A percentile compares a stretch with the other conserved stretches of the same genome.
These are phyloP conservation scores for Melastoma malabathricum DNA, from an alignment of 345 rosid species.

Conservation along the genomic window DNA sequence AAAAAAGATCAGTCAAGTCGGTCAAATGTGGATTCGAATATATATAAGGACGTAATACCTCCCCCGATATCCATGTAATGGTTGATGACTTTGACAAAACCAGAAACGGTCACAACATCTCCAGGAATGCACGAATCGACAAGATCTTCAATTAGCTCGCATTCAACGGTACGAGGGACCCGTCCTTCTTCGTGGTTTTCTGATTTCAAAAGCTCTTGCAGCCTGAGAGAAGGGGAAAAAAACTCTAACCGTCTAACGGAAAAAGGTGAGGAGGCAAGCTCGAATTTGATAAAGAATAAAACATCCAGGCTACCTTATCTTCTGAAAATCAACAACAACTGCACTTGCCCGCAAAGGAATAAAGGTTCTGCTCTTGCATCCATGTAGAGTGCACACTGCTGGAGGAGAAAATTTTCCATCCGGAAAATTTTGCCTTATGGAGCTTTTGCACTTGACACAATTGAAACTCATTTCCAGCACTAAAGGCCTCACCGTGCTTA, in stretches of 20 bases:
- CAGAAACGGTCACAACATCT: constrained; percentile 94
- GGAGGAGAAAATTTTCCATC: constrained; percentile 96
- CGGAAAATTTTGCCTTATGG: constrained; percentile 44
- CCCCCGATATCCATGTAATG: constrained; percentile 94
- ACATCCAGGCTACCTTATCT: constrained; percentile 40
- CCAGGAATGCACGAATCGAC: constrained; percentile 92
- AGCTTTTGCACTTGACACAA: constrained; percentile 63
- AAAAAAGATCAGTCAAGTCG: too few species aligned
- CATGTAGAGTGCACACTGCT: constrained; percentile 44
- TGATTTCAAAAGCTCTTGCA: constrained; percentile 63
- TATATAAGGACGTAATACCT: constrained; percentile 31
- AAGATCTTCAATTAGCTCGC: constrained; percentile 87
- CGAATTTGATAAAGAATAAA: background rate
- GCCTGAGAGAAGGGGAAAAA: constrained; percentile 23
- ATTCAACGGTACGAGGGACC: constrained; percentile 94
- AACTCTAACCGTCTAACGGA: background rate
- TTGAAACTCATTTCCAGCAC: constrained; percentile 61
- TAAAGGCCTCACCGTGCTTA: constrained; percentile 77
- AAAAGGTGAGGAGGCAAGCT: background rate
- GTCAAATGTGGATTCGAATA: background rate
- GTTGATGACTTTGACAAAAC: constrained; percentile 75
- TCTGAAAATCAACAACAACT: constrained; percentile 72
- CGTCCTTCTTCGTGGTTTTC: constrained; percentile 97
- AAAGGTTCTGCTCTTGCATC: constrained; percentile 77
- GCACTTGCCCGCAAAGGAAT: constrained; percentile 72